Evolutionary conservation across 768 basidiomycete species (phyloP).

Genomic region (Pulveroboletus sp.): DNA sequence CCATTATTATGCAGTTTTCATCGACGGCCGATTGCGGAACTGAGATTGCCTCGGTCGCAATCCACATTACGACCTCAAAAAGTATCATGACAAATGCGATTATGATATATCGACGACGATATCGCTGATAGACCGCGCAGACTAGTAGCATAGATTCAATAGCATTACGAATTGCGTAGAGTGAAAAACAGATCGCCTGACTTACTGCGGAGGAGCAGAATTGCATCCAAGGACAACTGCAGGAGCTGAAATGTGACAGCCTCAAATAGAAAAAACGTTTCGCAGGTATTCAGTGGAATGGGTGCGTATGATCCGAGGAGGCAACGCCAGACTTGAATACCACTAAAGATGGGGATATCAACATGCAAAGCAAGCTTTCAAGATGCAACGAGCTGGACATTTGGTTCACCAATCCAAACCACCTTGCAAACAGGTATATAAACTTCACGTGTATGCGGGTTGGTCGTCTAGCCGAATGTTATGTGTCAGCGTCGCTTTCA

Average conservation of each 20-base stretch:
- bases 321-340: background rate
- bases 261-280: background rate
- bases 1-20: slow-evolving; percentile 6
- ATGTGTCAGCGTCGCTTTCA: background rate
- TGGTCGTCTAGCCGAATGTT: slow-evolving; percentile 6
- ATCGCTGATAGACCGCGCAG: slow-evolving; percentile 12
- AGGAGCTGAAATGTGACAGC: slow-evolving; percentile 7
- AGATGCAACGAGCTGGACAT: slow-evolving; percentile 2
- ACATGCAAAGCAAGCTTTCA: background rate
- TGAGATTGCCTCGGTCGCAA: background rate
- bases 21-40: slow-evolving; percentile 6
- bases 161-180: background rate
- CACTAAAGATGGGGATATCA: slow-evolving; percentile 9
- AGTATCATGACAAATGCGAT: slow-evolving; percentile 2
- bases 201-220: slow-evolving; percentile 22
- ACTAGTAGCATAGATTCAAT: slow-evolving; percentile 5
- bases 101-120: background rate
- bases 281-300: slow-evolving; percentile 4
- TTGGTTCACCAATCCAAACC: slow-evolving; percentile 20
- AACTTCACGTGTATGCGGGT: slow-evolving; percentile 12
- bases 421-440: slow-evolving; percentile 21
- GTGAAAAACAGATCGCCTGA: background rate
- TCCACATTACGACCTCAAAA: background rate
- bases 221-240: slow-evolving; percentile 11
- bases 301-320: background rate